Conservation (phyloP, 345 rosid genomes). For the Passiflora organensis region DNA sequence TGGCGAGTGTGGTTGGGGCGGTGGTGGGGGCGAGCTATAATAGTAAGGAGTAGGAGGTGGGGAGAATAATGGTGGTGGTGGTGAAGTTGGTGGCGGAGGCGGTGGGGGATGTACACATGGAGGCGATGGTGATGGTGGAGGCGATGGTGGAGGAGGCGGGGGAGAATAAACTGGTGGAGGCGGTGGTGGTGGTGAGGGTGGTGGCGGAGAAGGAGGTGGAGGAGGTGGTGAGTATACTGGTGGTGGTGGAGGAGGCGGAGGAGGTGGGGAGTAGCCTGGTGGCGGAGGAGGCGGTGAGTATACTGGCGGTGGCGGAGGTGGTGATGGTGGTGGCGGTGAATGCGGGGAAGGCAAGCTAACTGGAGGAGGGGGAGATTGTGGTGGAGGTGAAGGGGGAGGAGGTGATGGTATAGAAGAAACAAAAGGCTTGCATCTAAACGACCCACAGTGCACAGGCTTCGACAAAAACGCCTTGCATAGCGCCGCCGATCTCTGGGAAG, state of each 20-base stretch:
- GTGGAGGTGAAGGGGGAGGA: constrained; percentile 60
- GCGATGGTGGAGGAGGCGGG: constrained; percentile 24
- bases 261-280: constrained; percentile 10
- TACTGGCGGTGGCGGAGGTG: constrained; percentile 20
- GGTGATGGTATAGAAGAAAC: constrained; percentile 56
- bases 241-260: constrained; percentile 23
- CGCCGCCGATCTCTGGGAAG: constrained; percentile 16
- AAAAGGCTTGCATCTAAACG: constrained; percentile 63
- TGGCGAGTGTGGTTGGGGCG: too few species aligned
- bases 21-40: too few species aligned
- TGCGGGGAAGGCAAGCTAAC: constrained; percentile 1
- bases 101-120: constrained; percentile 17
- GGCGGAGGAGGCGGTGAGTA: constrained; percentile 24
- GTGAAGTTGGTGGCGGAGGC: constrained; percentile 12
- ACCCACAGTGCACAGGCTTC: constrained; percentile 57
- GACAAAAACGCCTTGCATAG: constrained; percentile 62
- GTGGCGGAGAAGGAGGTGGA: constrained; percentile 15
- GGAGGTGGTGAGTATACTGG: constrained; percentile 25
- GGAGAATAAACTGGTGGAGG: constrained; percentile 18
- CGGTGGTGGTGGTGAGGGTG: constrained; percentile 22
- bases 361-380: constrained; percentile 12
- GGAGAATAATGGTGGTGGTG: constrained; percentile 25
- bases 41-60: constrained; percentile 26
- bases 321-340: constrained; percentile 43
- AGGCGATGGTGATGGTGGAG: constrained; percentile 33